Percentiles rank a stretch among this genome's conserved stretches.
These are phyloP conservation scores for Epichloe uncinata DNA, from an alignment of 2,329 filamentous ascomycete species.

Conservation along the genomic window DNA sequence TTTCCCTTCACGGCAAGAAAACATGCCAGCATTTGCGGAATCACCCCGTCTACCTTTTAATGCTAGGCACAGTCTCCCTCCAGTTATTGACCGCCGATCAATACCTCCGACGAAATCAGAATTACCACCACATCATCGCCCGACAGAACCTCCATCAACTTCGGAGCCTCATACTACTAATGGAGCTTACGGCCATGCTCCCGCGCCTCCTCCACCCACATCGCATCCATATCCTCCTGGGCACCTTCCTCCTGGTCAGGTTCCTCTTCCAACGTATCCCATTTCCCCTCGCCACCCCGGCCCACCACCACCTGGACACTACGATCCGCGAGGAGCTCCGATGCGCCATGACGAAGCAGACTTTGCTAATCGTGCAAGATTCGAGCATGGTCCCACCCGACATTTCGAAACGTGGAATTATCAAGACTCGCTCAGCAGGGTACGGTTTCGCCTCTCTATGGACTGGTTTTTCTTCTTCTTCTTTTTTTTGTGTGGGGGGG, in stretches of 20 bases:
- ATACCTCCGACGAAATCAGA: conserved; percentile 31
- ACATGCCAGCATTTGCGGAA: conserved; percentile 30
- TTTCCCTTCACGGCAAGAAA: conserved; percentile 27
- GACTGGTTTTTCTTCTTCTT: background rate
- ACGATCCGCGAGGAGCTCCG: conserved; percentile 30
- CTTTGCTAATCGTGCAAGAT: conserved; percentile 27
- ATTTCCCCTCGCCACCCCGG: conserved; percentile 37
- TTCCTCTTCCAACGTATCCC: conserved; percentile 35
- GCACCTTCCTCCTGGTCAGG: conserved; percentile 33
- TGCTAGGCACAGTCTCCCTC: conserved; percentile 25
- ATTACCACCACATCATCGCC: conserved; percentile 18
- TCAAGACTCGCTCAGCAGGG: conserved; percentile 36
- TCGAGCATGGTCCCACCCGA: conserved; percentile 31
- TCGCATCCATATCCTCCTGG: conserved; percentile 26
- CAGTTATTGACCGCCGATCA: conserved; percentile 26
- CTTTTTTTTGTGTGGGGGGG: too few relatives aligned
- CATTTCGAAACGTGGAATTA: conserved; percentile 42
- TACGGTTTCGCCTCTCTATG: background rate
- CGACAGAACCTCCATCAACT: conserved; percentile 23
- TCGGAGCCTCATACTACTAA: conserved; percentile 24
- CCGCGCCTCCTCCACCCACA: conserved; percentile 21
- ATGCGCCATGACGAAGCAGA: conserved; percentile 32
- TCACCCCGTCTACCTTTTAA: conserved; percentile 23
- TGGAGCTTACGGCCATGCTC: conserved; percentile 23
- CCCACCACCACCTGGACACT: conserved; percentile 26